Evolutionary conservation across 805 yeast genomes (phyloP).

Genomic region (Debaryomyces hansenii): DNA sequence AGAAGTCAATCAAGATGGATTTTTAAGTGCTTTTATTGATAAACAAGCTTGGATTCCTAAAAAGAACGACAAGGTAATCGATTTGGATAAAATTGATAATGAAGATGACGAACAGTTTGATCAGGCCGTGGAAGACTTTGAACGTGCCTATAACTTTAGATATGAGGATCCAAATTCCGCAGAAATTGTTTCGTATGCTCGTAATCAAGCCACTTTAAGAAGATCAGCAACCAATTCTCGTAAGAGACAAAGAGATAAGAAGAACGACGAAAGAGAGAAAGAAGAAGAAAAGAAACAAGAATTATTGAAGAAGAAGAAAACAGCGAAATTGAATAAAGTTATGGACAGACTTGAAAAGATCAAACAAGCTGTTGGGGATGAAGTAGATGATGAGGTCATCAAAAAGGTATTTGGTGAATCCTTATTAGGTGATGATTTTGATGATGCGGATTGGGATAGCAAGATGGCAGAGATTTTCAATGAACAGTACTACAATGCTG

Average conservation of each 20-base stretch:
- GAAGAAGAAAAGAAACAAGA: conserved; percentile 58
- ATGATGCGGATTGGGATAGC: conserved; percentile 87
- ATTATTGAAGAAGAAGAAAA: conserved; percentile 68
- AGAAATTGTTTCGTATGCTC: conserved; percentile 91
- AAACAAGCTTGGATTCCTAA: conserved; percentile 90
- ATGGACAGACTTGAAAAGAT: conserved; percentile 68
- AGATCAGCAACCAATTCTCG: conserved; percentile 73
- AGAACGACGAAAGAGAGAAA: conserved; percentile 52
- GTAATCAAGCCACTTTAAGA: conserved; percentile 89
- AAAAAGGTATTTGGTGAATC: conserved; percentile 70
- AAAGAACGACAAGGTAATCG: conserved; percentile 56
- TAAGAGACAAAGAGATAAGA: conserved; percentile 77
- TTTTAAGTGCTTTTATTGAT: conserved; percentile 69
- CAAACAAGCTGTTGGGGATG: conserved; percentile 67
- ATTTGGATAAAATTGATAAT: conserved; percentile 50
- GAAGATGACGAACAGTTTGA: conserved; percentile 84
- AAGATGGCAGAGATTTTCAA: conserved; percentile 83
- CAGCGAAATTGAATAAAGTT: conserved; percentile 72
- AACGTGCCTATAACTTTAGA: conserved; percentile 90
- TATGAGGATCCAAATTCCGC: conserved; percentile 90
- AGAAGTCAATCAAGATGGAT: conserved; percentile 57
- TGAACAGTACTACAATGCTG: conserved; percentile 71
- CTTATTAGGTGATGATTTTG: conserved; percentile 83
- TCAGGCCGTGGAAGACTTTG: conserved; percentile 87
- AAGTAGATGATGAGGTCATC: conserved; percentile 57